Percentiles rank a stretch among this genome's conserved stretches.
Conservation (phyloP, 2,329 filamentous ascomycete species). For the Purpureocillium takamizusanense region DNA sequence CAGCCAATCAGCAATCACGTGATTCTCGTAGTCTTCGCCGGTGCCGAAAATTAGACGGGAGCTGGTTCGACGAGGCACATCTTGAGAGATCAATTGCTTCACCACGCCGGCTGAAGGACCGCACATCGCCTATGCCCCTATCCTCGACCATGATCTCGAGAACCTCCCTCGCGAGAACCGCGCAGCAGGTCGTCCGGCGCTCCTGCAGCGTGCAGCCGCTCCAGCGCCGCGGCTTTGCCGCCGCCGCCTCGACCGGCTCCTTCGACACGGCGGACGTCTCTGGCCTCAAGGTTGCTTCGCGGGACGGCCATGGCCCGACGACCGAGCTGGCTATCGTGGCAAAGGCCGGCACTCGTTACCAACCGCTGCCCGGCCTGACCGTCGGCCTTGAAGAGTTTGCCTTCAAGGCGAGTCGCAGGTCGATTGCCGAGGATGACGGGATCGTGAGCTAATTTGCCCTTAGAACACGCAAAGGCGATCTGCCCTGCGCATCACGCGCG, state of each 20-base stretch:
- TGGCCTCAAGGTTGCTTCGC: slow-evolving; percentile 86
- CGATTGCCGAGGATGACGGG: slow-evolving; percentile 4
- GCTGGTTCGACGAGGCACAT: slow-evolving; percentile 33
- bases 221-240: slow-evolving; percentile 46
- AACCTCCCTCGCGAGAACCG: slow-evolving; percentile 49
- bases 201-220: slow-evolving; percentile 46
- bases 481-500: slow-evolving; percentile 84
- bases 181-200: slow-evolving; percentile 48
- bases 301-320: slow-evolving; percentile 81
- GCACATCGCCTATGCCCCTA: slow-evolving; percentile 48
- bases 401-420: slow-evolving; percentile 65
- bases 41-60: slow-evolving; percentile 35
- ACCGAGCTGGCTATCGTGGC: slow-evolving; percentile 86
- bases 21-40: slow-evolving; percentile 18
- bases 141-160: slow-evolving; percentile 54
- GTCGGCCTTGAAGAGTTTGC: slow-evolving; percentile 90
- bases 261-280: slow-evolving; percentile 81
- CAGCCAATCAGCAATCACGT: slow-evolving; percentile 21
- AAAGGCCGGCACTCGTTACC: slow-evolving; percentile 90
- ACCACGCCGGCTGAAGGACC: slow-evolving; percentile 31
- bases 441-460: slow-evolving; percentile 37
- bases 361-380: slow-evolving; percentile 81
- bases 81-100: slow-evolving; percentile 28
- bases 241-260: slow-evolving; percentile 60
- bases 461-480: slow-evolving; percentile 83